These are phyloP conservation scores for Neurospora sublineolata DNA, from an alignment of 495 filamentous ascomycete species.

Conservation along the genomic window DNA sequence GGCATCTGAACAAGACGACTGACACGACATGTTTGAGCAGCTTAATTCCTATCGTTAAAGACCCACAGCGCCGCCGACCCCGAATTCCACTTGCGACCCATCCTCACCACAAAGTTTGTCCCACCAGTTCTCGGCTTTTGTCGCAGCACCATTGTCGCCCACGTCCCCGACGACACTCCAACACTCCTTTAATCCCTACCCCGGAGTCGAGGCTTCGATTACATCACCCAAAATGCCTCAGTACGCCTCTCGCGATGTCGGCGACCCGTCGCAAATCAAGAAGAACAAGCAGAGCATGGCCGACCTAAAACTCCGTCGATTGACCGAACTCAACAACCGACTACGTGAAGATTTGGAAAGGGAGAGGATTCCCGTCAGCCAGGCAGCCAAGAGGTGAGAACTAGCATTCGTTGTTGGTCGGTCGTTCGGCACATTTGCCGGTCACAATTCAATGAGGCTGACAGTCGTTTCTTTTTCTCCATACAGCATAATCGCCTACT, in stretches of 20 bases:
- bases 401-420: background rate
- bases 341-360: constrained; percentile 90
- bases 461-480: background rate
- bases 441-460: background rate
- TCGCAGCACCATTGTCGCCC: constrained; percentile 13
- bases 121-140: constrained; percentile 6
- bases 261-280: constrained; percentile 60
- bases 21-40: constrained; percentile 16
- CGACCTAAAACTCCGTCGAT: constrained; percentile 86
- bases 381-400: constrained; percentile 77
- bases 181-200: constrained; percentile 4
- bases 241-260: constrained; percentile 44
- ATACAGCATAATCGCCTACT: constrained; percentile 84
- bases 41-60: constrained; percentile 3
- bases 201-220: constrained; percentile 11
- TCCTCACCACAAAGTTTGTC: constrained; percentile 11
- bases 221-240: constrained; percentile 35
- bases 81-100: constrained; percentile 9
- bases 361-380: constrained; percentile 87
- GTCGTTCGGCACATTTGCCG: background rate
- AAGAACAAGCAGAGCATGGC: constrained; percentile 99
- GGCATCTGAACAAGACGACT: constrained; percentile 7
- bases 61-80: constrained; percentile 8
- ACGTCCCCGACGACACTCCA: constrained; percentile 9
- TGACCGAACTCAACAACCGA: constrained; percentile 91